Conservation (phyloP, 148 eudicot genomes). For the Rhododendron kiyosumense region DNA sequence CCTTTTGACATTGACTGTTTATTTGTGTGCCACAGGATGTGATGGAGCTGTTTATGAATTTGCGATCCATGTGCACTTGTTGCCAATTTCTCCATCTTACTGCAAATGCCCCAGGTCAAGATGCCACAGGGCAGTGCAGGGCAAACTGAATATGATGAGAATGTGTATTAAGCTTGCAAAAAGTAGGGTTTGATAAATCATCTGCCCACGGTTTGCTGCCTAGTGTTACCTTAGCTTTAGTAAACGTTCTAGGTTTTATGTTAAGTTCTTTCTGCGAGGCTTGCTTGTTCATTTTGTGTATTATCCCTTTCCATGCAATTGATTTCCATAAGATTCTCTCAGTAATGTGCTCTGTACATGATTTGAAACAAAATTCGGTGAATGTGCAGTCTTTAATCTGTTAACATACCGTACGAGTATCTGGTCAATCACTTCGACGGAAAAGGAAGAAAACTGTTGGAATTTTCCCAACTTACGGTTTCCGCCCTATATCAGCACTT, state of each 20-base stretch:
- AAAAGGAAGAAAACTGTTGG: neutral
- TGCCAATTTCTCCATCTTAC: neutral
- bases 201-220: neutral
- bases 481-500: no score
- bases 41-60: neutral
- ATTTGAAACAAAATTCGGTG: neutral
- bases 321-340: neutral
- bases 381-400: neutral
- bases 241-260: neutral
- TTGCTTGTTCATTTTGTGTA: neutral
- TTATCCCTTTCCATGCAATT: neutral
- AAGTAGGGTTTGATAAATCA: neutral
- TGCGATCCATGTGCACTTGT: neutral
- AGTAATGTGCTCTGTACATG: neutral
- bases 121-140: neutral
- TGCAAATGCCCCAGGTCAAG: neutral
- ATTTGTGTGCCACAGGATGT: neutral
- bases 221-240: neutral
- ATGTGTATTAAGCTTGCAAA: neutral
- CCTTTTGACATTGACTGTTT: neutral
- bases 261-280: neutral
- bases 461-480: neutral
- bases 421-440: neutral
- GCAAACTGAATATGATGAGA: constrained; percentile 1
- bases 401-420: neutral